These are phyloP conservation scores for Avena eriantha DNA, from an alignment of 176 grass and related monocot species.

Conservation along the genomic window DNA sequence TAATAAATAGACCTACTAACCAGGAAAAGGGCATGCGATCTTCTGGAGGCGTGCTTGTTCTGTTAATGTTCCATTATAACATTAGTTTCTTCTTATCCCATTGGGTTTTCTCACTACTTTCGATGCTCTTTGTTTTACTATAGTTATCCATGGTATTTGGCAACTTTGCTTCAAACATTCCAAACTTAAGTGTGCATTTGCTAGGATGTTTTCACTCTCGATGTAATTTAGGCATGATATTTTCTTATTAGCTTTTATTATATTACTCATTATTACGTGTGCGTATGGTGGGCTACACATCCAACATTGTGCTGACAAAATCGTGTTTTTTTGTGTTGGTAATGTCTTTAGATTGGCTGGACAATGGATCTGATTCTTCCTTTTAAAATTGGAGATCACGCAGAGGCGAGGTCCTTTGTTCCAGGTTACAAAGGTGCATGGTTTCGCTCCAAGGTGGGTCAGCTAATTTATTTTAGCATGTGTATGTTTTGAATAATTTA, in stretches of 20 bases:
- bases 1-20: neutral
- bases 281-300: neutral
- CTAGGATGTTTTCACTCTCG: too few relatives aligned
- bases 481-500: conserved; percentile 6
- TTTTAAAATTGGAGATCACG: conserved; percentile 50
- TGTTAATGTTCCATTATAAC: neutral
- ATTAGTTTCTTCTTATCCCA: neutral
- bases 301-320: neutral
- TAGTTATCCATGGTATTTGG: neutral
- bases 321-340: neutral
- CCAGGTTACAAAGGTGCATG: conserved; percentile 54
- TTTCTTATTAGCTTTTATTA: neutral
- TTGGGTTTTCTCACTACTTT: neutral
- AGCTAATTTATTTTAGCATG: neutral
- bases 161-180: too few relatives aligned
- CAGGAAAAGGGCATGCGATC: neutral
- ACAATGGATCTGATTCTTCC: conserved; percentile 61
- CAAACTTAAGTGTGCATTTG: too few relatives aligned
- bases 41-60: neutral
- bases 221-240: neutral
- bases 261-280: neutral
- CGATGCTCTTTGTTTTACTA: neutral
- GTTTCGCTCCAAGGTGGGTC: conserved; percentile 71
- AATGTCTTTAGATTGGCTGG: conserved; percentile 16
- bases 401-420: conserved; percentile 42